Evolutionary conservation across 106 monocot genomes (phyloP).

Genomic region (Dendrobium catenatum): DNA sequence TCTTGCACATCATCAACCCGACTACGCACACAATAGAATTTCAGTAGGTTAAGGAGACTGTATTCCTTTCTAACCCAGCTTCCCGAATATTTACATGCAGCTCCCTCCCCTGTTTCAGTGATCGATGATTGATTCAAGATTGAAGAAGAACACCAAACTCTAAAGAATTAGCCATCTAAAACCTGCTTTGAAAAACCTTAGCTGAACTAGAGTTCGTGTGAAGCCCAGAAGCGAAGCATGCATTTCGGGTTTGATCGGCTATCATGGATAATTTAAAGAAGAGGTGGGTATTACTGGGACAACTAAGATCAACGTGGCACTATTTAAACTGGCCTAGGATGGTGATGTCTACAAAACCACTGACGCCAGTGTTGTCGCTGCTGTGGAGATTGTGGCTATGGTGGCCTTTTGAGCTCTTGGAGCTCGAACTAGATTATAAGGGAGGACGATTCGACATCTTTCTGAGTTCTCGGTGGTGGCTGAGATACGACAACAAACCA

Average conservation of each 20-base stretch:
- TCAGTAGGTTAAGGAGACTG: constrained; percentile 29
- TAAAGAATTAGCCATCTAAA: constrained; percentile 3
- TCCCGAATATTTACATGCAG: constrained; percentile 29
- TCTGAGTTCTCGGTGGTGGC: too few relatives aligned
- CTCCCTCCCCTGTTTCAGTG: constrained; percentile 19
- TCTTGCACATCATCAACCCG: constrained; percentile 11
- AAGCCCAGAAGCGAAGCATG: background rate
- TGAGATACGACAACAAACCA: too few relatives aligned
- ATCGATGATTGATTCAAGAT: constrained; percentile 29
- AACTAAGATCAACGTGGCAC: constrained; percentile 61
- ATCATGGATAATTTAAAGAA: constrained; percentile 38
- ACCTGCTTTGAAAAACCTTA: background rate
- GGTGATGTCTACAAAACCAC: constrained; percentile 16
- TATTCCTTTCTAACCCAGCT: constrained; percentile 36
- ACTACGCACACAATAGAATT: constrained; percentile 26
- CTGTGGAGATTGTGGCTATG: too few relatives aligned
- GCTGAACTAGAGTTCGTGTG: background rate
- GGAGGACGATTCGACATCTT: too few relatives aligned
- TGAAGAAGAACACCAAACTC: constrained; percentile 27
- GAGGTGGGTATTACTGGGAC: constrained; percentile 78
- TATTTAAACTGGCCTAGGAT: constrained; percentile 89
- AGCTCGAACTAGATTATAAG: too few relatives aligned
- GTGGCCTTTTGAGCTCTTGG: too few relatives aligned
- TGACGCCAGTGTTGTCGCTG: too few relatives aligned
- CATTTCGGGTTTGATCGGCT: background rate